Percentiles rank a stretch among this genome's conserved stretches.
These are phyloP conservation scores for Talaromyces funiculosus DNA, from an alignment of 2,329 filamentous ascomycete species.

Conservation along the genomic window DNA sequence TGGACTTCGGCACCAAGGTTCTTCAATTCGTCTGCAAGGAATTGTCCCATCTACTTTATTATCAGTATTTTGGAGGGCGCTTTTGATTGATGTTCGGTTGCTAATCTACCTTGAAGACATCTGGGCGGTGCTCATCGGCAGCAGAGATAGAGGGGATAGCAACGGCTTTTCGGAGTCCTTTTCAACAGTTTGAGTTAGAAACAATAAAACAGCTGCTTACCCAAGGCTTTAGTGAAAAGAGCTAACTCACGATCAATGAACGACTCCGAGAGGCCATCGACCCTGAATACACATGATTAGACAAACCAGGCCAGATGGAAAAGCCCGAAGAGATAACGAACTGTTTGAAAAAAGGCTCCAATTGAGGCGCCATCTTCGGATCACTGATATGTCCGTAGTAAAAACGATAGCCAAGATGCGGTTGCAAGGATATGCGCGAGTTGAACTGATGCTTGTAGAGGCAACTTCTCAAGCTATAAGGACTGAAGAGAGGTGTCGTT, in stretches of 20 bases:
- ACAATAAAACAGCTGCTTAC: no score
- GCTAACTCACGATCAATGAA: slow-evolving; percentile 70
- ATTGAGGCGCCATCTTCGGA: slow-evolving; percentile 76
- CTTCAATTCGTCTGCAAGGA: slow-evolving; percentile 76
- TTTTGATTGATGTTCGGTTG: background rate
- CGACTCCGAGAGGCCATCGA: slow-evolving; percentile 68
- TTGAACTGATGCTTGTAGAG: background rate
- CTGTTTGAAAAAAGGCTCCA: slow-evolving; percentile 89
- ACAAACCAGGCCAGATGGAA: background rate
- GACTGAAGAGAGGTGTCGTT: background rate
- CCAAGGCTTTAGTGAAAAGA: background rate
- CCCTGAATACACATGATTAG: slow-evolving; percentile 34
- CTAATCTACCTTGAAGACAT: slow-evolving; percentile 69
- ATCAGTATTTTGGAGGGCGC: background rate
- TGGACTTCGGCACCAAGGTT: slow-evolving; percentile 80
- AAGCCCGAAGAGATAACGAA: slow-evolving; percentile 24
- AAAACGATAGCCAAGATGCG: slow-evolving; percentile 24
- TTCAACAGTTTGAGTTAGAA: slow-evolving; percentile 11
- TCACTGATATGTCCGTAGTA: slow-evolving; percentile 44
- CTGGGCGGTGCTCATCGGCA: slow-evolving; percentile 77
- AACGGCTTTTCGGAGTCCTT: slow-evolving; percentile 74
- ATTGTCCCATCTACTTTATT: slow-evolving; percentile 71
- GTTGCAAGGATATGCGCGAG: background rate
- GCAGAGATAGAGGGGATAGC: slow-evolving; percentile 95
- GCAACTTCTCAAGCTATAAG: background rate